Conservation (phyloP, 768 basidiomycete species). For the Lactifluus rugatus region DNA sequence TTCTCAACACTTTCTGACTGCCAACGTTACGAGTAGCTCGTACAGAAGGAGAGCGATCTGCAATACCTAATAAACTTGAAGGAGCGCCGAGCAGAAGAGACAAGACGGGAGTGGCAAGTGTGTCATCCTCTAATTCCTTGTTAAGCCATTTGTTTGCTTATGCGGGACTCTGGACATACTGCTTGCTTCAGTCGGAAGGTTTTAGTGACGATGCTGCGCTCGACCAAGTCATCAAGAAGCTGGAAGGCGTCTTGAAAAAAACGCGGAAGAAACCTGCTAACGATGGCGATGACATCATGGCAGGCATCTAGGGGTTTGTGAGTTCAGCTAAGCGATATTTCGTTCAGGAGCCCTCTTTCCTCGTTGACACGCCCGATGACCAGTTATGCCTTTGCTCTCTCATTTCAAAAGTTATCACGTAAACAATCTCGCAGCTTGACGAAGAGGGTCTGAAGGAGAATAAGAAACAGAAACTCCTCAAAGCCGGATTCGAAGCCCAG, state of each 20-base stretch:
- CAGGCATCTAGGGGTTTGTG: conserved; percentile 18
- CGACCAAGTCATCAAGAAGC: conserved; percentile 76
- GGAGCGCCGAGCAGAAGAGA: conserved; percentile 48
- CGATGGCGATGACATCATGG: conserved; percentile 54
- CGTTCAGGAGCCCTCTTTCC: conserved; percentile 61
- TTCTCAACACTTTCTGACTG: neutral
- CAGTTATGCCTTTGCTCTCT: conserved; percentile 42
- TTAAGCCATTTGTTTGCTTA: neutral
- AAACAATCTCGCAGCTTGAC: conserved; percentile 44
- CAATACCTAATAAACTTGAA: conserved; percentile 53
- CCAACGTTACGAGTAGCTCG: conserved; percentile 35
- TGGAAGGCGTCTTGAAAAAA: conserved; percentile 68
- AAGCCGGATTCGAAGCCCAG: conserved; percentile 89
- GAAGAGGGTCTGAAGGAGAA: conserved; percentile 94
- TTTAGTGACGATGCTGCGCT: conserved; percentile 71
- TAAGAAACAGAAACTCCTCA: conserved; percentile 83
- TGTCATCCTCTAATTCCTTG: conserved; percentile 18
- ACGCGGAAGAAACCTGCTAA: conserved; percentile 67
- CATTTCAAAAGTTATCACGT: neutral
- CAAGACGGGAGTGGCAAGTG: conserved; percentile 71
- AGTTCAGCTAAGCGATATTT: neutral
- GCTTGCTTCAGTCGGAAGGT: conserved; percentile 53
- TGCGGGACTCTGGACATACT: conserved; percentile 30
- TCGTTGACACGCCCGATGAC: conserved; percentile 85
- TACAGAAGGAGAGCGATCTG: conserved; percentile 69